Evolutionary conservation across 2,329 filamentous ascomycete genomes (phyloP).

Genomic region (Colletotrichum sp.): DNA sequence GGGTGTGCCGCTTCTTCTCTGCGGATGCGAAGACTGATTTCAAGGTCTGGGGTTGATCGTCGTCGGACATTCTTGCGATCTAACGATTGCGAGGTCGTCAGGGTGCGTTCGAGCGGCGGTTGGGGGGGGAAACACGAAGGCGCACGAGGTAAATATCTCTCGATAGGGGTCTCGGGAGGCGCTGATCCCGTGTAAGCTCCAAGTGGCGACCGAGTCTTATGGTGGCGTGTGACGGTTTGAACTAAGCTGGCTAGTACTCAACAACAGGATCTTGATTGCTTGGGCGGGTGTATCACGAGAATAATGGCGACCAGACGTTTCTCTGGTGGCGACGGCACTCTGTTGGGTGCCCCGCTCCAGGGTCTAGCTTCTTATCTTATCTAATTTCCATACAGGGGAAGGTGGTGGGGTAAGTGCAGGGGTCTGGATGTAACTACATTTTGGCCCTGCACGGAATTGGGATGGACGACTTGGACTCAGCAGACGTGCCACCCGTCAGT

Average conservation of each 20-base stretch:
- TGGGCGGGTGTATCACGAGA: background rate
- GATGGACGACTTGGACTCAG: background rate
- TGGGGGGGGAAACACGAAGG: background rate
- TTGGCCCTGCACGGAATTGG: background rate
- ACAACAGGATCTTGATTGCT: background rate
- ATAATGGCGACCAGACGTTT: conserved; percentile 2
- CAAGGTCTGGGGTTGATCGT: conserved; percentile 54
- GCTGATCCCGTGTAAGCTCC: background rate
- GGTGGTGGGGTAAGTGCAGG: background rate
- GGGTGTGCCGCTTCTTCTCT: conserved; percentile 53
- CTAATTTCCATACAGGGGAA: background rate
- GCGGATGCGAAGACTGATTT: conserved; percentile 55
- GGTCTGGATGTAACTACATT: background rate
- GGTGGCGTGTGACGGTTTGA: background rate
- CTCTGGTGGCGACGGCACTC: conserved; percentile 3
- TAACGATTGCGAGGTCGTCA: background rate
- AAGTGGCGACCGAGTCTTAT: background rate
- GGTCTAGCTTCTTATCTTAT: conserved; percentile 23
- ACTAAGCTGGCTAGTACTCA: background rate
- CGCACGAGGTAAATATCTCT: background rate
- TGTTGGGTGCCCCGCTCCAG: conserved; percentile 7
- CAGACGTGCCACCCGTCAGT: background rate
- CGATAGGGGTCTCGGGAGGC: background rate
- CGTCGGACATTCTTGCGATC: conserved; percentile 31
- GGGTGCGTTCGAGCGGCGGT: background rate